Evolutionary conservation across 805 yeast genomes (phyloP), one percentile per base, ranked within the genome.

Genomic region (Huiozyma sinensis): DNA sequence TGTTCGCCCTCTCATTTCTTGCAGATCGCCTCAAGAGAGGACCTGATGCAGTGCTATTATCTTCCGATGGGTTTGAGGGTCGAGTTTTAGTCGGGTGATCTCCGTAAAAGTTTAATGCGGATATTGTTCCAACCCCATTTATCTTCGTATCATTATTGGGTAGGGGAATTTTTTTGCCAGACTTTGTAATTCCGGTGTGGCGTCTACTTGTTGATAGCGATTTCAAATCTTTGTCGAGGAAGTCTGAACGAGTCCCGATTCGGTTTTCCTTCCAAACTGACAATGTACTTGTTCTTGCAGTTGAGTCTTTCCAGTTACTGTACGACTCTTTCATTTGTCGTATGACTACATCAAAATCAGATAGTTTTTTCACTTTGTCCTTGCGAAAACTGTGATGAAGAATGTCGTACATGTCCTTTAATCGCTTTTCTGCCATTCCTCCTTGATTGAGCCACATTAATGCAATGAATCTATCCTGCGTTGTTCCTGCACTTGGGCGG

Each of bases 1-100:
- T 8, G 9, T 3, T 8, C 7, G 8, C 5, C 8, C 29, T 28
- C 12, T 24, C 27, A n/a, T 28, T 43, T 39, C 52, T 42, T 28
- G 44, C 28, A 29, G 52, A 48, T 40, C 39, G 43, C 34, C 50
- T 38, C 28, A 37, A 37, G 24, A 17, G 24, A 34, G 8, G 37
- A 9, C 11, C 27, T 34, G 27, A 10, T 34, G 17, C 30, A 37
- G n/a, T n/a, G 8, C 9, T 34, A 5, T 34, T 17, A 34, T 12
- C 27, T 34, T 8, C 12, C 3, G 37, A 34, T 8, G 10, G 17
- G 9, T 12, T 8, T 12, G 6, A 5, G 12, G 10, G 11, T 34
- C 9, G 9, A n/a, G 10, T 3, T 34, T 11, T 10, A 34, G 10
- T 34, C 9, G 27, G 4, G 12, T n/a, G 12, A 34, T n/a, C 12